A percentile compares a stretch with the other conserved stretches of the same genome.
Conservation (phyloP, 768 basidiomycete species). For the Termitomyces sp. region DNA sequence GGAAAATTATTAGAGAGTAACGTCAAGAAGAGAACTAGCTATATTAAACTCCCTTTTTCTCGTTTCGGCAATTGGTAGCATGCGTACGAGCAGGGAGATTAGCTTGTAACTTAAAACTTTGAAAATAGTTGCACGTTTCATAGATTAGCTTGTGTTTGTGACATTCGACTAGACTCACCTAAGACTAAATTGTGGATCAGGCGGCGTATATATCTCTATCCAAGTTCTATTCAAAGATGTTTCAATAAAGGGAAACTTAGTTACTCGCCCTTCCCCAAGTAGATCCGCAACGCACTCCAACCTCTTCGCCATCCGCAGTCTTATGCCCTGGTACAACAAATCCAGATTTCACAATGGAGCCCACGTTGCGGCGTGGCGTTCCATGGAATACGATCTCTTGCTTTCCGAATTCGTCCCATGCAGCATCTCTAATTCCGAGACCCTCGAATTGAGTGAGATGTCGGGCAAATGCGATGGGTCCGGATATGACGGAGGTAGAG, state of each 20-base stretch:
- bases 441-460: conserved; percentile 7
- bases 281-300: conserved; percentile 5
- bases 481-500: conserved; percentile 3
- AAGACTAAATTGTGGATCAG: conserved; percentile 6
- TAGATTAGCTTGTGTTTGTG: no score
- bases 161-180: no score
- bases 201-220: conserved; percentile 9
- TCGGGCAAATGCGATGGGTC: conserved; percentile 1
- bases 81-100: no score
- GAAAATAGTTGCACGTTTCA: no score
- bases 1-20: no score
- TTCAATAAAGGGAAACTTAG: no score
- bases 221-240: neutral
- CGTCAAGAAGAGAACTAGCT: no score
- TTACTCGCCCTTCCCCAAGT: conserved; percentile 10
- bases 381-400: conserved; percentile 11
- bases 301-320: neutral
- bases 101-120: no score
- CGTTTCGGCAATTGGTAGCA: no score
- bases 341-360: conserved; percentile 9
- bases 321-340: conserved; percentile 10
- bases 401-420: conserved; percentile 5
- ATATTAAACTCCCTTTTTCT: no score
- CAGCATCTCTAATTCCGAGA: conserved; percentile 8
- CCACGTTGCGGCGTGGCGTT: conserved; percentile 6